These are phyloP conservation scores for Gossypium lobatum DNA, from an alignment of 441 rosid genomes.

Conservation along the genomic window DNA sequence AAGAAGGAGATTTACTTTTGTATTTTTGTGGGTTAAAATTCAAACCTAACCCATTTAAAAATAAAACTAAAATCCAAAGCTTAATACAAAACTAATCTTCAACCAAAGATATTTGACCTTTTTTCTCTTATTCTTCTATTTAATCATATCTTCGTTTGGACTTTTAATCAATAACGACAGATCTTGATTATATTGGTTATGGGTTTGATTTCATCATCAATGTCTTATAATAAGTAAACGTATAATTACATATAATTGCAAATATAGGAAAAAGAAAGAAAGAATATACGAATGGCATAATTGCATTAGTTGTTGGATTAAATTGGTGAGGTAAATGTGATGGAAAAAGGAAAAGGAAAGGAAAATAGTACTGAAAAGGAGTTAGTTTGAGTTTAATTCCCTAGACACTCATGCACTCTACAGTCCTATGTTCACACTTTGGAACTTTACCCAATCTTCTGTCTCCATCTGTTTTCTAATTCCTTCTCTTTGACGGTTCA, in stretches of 20 bases:
- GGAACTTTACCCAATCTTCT: background rate
- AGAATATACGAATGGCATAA: no score
- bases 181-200: background rate
- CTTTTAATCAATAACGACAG: background rate
- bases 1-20: background rate
- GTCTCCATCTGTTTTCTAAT: background rate
- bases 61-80: background rate
- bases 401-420: background rate
- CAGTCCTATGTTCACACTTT: background rate
- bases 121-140: background rate
- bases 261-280: no score
- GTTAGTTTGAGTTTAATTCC: background rate
- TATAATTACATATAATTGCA: no score
- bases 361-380: background rate
- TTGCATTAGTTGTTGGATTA: no score
- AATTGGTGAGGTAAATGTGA: background rate
- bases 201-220: no score
- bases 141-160: background rate
- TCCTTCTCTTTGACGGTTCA: slow-evolving; percentile 5
- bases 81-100: background rate
- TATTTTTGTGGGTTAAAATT: background rate
- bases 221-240: no score
- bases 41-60: slow-evolving; percentile 2
- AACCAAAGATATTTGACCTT: background rate
- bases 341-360: background rate